These are phyloP conservation scores for Fusarium sp. DNA, from an alignment of 2,329 filamentous ascomycete genomes.

Conservation along the genomic window DNA sequence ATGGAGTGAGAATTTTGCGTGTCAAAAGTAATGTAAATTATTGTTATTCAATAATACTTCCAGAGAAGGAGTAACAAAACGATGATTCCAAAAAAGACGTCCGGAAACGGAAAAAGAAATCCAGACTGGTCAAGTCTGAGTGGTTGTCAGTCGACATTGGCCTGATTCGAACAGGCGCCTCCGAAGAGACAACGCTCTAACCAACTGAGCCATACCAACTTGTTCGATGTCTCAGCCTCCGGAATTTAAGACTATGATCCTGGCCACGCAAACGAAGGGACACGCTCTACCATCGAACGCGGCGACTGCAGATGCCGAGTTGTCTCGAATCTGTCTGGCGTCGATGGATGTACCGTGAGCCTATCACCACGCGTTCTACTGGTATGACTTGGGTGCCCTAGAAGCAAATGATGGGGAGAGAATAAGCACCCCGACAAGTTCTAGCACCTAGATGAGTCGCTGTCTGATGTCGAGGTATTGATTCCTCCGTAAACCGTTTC, in stretches of 20 bases:
- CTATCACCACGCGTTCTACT: too few relatives aligned
- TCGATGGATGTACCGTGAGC: too few relatives aligned
- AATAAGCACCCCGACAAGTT: too few relatives aligned
- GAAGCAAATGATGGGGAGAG: too few relatives aligned
- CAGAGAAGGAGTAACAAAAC: background rate
- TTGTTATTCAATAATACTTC: too few relatives aligned
- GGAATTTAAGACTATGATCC: fast-evolving
- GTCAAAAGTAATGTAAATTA: too few relatives aligned
- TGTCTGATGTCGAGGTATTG: too few relatives aligned
- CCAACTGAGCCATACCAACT: slow-evolving; percentile 15
- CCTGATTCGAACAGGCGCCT: background rate
- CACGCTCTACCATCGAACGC: slow-evolving; percentile 13
- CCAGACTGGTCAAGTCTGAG: fast-evolving
- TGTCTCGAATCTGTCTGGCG: background rate
- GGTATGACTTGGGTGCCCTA: too few relatives aligned
- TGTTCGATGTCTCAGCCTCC: background rate
- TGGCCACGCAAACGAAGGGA: background rate
- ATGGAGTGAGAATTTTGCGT: too few relatives aligned
- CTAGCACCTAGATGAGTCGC: too few relatives aligned
- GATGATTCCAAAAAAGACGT: too few relatives aligned
- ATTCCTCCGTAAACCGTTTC: too few relatives aligned
- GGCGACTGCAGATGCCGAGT: background rate
- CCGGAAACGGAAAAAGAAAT: background rate
- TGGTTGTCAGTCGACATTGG: background rate
- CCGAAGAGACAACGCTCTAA: slow-evolving; percentile 12